Base-by-base conservation (phyloP, 306 rosid genomes). In the Casuarina glauca region DNA sequence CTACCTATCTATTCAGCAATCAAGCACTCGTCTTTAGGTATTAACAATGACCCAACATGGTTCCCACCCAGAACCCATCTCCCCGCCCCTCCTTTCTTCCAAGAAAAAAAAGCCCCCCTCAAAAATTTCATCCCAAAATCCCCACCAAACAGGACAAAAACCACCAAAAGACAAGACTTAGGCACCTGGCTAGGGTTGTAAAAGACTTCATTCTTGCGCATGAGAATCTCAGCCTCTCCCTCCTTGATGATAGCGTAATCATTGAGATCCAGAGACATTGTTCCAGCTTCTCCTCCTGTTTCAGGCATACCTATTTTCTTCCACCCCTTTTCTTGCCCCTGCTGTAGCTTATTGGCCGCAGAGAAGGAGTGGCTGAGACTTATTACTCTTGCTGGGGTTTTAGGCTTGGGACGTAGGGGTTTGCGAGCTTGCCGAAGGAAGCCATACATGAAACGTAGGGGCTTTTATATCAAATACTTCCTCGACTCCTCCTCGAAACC, bases 141-240 rank as follows among this genome's bases (percentile, higher is more conserved):
- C 55, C 62, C 66, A 71, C 8, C 60, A 70, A 48, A 84, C 52
- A 84, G 61, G 61, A 39, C 76, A 50, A 49, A 26, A 78, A 16
- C 3, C 32, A 62, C 4, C 35, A 69, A 87, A 85, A 81, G 26
- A 66, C 0, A 38, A 68, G 76, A 74, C 57, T 75, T 79, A 69
- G 41, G 83, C n/a, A 92, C 98, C 98, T 94, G 98, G 77, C 95
- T 83, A 76, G 90, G 93, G 57, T 94, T 95, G 74, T 83, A 95
- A 54, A 95, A 95, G 77, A 95, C 98, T 88, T 89, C 88, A 81
- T 95, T 95, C 48, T 95, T 90, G 4, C 87, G 93, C 97, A 95
- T 95, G 16, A 95, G 97, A 92, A 95, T 95, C 84, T 95, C 98
- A 74, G 97, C 98, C 87, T 95, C 97, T 36, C 98, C 98, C 81